Percentiles rank a stretch among this genome's conserved stretches.
phyloP scores from a whole-genome alignment of 352 stramenopile genomes.

The Phytopythium vexans region DNA sequence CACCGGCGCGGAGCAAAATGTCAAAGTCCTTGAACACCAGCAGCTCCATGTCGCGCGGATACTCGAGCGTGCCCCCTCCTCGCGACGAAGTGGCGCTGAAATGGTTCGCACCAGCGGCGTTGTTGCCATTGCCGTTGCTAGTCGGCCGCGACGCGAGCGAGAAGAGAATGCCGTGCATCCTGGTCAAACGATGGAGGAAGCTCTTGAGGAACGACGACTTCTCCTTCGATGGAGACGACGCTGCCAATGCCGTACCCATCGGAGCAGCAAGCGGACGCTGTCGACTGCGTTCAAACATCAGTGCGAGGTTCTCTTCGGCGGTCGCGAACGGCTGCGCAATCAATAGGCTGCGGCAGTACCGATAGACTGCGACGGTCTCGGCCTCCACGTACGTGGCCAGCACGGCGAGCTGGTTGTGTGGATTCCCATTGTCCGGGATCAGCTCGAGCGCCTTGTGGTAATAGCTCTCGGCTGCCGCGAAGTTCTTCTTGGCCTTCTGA shows the following conservation, averaged over 20 bases:
- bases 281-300: conserved; percentile 88
- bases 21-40: conserved; percentile 60
- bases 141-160: conserved; percentile 30
- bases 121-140: conserved; percentile 2
- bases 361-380: conserved; percentile 89
- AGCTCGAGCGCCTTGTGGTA: conserved; percentile 72
- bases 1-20: conserved; percentile 47
- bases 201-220: conserved; percentile 86
- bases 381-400: conserved; percentile 85
- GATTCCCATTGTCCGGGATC: conserved; percentile 77
- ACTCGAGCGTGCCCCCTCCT: conserved; percentile 16
- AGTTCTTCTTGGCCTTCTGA: conserved; percentile 86
- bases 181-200: conserved; percentile 81
- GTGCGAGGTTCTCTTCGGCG: conserved; percentile 83
- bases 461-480: conserved; percentile 55
- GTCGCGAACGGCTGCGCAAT: conserved; percentile 85
- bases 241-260: conserved; percentile 20
- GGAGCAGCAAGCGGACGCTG: conserved; percentile 57
- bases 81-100: background rate
- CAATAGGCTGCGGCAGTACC: conserved; percentile 86
- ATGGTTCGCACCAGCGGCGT: background rate
- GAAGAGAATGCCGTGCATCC: conserved; percentile 85
- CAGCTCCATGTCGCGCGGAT: conserved; percentile 69
- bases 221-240: conserved; percentile 55
- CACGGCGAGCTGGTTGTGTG: conserved; percentile 84